Conservation (phyloP, 768 basidiomycete genomes). For the Termitomyces bulborhizus region DNA sequence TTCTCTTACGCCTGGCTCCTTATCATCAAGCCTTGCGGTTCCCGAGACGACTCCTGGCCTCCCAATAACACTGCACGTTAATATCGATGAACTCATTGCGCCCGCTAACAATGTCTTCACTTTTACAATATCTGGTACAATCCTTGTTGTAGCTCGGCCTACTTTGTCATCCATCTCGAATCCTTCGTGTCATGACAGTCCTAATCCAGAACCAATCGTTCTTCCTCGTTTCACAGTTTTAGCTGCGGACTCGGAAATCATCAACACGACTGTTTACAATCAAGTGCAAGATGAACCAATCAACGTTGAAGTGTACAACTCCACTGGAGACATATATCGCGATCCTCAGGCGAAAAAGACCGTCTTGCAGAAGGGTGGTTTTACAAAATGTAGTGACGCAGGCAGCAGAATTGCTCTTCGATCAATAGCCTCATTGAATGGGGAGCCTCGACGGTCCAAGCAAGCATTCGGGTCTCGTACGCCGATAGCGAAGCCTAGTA, state of each 20-base stretch:
- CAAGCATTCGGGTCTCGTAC: slow-evolving; percentile 26
- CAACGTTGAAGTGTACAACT: slow-evolving; percentile 57
- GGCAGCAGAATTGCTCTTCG: slow-evolving; percentile 56
- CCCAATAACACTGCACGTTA: slow-evolving; percentile 70
- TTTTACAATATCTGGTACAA: slow-evolving; percentile 59
- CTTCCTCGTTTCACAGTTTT: slow-evolving; percentile 68
- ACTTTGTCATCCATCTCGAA: slow-evolving; percentile 20
- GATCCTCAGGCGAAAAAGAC: slow-evolving; percentile 61
- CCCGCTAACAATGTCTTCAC: slow-evolving; percentile 59
- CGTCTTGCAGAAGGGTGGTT: slow-evolving; percentile 53
- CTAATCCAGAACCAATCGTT: slow-evolving; percentile 44
- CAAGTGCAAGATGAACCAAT: slow-evolving; percentile 38
- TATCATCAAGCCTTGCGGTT: slow-evolving; percentile 19
- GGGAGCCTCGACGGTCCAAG: slow-evolving; percentile 19
- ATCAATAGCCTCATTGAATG: slow-evolving; percentile 19
- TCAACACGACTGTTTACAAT: slow-evolving; percentile 54
- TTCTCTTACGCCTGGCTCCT: slow-evolving; percentile 41
- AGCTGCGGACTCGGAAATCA: slow-evolving; percentile 57
- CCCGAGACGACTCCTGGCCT: slow-evolving; percentile 39
- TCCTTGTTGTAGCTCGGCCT: slow-evolving; percentile 50
- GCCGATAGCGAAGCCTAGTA: slow-evolving; percentile 24
- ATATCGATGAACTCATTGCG: slow-evolving; percentile 71
- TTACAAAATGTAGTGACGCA: slow-evolving; percentile 55
- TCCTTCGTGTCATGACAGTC: slow-evolving; percentile 16
- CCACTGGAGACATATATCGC: slow-evolving; percentile 43